Evolutionary conservation across 495 filamentous ascomycete genomes (phyloP).

Genomic region (Talaromyces proteolyticus): DNA sequence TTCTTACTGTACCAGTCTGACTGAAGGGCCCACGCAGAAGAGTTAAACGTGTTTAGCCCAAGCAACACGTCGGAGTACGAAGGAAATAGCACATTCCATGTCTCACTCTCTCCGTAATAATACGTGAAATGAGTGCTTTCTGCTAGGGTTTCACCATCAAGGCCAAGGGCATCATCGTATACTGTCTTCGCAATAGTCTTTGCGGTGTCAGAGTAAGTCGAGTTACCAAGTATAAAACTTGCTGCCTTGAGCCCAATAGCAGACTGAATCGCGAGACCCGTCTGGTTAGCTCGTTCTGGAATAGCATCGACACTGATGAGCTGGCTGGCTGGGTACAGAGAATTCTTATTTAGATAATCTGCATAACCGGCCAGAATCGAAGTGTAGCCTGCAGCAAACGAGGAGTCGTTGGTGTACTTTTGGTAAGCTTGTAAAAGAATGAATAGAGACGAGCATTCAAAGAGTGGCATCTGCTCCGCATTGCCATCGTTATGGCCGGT

Average conservation of each 20-base stretch:
- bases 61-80: conserved; percentile 34
- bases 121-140: conserved; percentile 32
- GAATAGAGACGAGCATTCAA: conserved; percentile 33
- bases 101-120: conserved; percentile 18
- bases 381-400: conserved; percentile 20
- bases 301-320: conserved; percentile 44
- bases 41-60: conserved; percentile 27
- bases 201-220: conserved; percentile 29
- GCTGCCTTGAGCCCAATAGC: conserved; percentile 39
- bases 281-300: conserved; percentile 41
- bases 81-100: conserved; percentile 33
- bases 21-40: conserved; percentile 26
- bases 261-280: conserved; percentile 45
- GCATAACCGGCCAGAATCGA: conserved; percentile 32
- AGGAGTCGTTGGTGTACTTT: conserved; percentile 21
- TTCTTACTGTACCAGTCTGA: conserved; percentile 24
- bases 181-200: conserved; percentile 27
- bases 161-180: conserved; percentile 30
- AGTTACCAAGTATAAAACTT: conserved; percentile 23
- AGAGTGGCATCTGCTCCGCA: conserved; percentile 28
- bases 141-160: conserved; percentile 13
- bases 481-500: conserved; percentile 28
- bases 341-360: conserved; percentile 37
- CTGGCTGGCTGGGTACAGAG: conserved; percentile 35
- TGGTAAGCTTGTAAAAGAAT: conserved; percentile 34